Base-by-base conservation (phyloP, 345 rosid species). In the Citrus sp. region DNA sequence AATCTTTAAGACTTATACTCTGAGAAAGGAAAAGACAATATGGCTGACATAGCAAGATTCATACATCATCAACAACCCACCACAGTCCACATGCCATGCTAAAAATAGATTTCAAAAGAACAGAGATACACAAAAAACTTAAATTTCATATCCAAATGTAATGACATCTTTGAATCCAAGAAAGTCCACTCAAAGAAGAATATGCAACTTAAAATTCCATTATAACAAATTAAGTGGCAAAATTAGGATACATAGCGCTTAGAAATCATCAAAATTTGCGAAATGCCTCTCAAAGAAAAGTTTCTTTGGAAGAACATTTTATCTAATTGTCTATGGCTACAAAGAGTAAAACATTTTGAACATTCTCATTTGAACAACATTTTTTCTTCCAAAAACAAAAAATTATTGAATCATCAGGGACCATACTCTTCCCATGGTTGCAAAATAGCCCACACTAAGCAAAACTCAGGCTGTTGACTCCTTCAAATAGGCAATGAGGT, bases 401-500 rank as follows among this genome's bases (percentile, higher is more conserved):
- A 70, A 42, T 49, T 46, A 70, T 42, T 42, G 6, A 12, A 27
- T 27, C 4, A 34, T 51, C 42, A 54, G 3, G 30, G 46, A 69
- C 65, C 42, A 37, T 59, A 80, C 65, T 72, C 56, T 35, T 49
- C 69, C 64, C 3, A 32, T 67, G 60, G 14, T 72, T 6, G 22
- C 70, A 81, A 67, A 81, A 61, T 67, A 37, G 67, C 54, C 59
- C n/a, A 40, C 9, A 22, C 18, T 24, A 37, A 16, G 60, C 67
- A 51, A 59, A 78, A 13, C 25, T 80, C 69, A 90, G 0, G 94
- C 92, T 54, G 97, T 87, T 19, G 94, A 79, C 81, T 85, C 82
- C 88, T 90, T 92, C 84, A 92, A 83, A 75, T 89, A 92, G 13
- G 97, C 93, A 8, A 92, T 92, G 80, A 90, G 97, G 68, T 92